Percentiles rank a stretch among this genome's conserved stretches.
Conservation (phyloP, 148 eudicot genomes). For the Agrostemma githago region DNA sequence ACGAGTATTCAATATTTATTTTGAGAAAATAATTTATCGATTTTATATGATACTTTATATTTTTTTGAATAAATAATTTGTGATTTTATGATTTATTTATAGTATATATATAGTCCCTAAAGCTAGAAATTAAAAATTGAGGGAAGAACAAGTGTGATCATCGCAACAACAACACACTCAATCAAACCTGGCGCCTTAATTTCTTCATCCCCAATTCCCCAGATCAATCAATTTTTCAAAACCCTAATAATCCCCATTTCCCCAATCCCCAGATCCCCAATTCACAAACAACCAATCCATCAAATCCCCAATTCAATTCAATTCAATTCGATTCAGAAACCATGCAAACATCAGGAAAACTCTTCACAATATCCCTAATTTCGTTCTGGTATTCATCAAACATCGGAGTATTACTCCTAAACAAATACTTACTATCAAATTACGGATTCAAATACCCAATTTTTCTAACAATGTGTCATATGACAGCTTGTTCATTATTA, state of each 20-base stretch:
- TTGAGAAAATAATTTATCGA: no score
- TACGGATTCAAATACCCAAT: slow-evolving; percentile 86
- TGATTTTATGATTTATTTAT: no score
- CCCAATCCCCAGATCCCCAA: slow-evolving; percentile 14
- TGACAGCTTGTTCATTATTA: slow-evolving; percentile 76
- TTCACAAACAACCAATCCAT: background rate
- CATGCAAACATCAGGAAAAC: slow-evolving; percentile 42
- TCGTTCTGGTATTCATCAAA: slow-evolving; percentile 72
- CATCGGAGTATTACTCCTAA: slow-evolving; percentile 67
- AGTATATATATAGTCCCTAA: background rate
- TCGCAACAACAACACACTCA: background rate
- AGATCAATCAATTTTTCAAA: background rate
- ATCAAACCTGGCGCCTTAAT: background rate
- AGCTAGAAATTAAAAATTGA: background rate
- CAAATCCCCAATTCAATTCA: background rate
- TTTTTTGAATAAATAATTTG: no score
- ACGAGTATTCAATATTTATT: no score
- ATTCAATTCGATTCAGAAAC: background rate
- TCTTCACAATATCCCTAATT: slow-evolving; percentile 62
- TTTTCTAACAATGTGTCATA: slow-evolving; percentile 83
- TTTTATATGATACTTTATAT: no score
- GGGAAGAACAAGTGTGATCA: background rate
- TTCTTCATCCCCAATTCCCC: background rate
- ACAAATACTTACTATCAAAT: slow-evolving; percentile 69
- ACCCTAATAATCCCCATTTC: background rate